Evolutionary conservation across 305 asterid genomes (phyloP), one percentile per base, ranked within the genome.

Genomic region (Fraxinus xanthoxyloides): DNA sequence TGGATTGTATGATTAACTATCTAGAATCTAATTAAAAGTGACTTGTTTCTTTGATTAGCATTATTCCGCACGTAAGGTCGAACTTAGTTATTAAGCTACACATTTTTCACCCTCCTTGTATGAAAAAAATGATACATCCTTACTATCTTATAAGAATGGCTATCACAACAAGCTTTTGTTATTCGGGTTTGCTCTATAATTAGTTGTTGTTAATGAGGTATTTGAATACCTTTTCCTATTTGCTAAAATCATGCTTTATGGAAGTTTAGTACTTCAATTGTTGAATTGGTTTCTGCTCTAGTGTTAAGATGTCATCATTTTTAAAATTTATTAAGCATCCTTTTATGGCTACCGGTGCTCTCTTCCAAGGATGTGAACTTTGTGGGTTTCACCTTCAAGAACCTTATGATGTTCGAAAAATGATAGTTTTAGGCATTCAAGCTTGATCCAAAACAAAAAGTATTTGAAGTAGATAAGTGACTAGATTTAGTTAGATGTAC

Each of bases 111-210:
- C n/a, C n/a, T 35, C 48, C 48, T 15, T 38, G 48, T 38, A 38
- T 38, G 48, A 9, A 38, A 38, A 8, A 8, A 8, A 0, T 38
- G 48, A 38, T 38, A 8, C 48, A 38, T 38, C 97, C 40, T 35
- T 35, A 7, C 40, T 35, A 35, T 35, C 40, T 35, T 35, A 34
- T 35, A 35, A 0, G 96, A 92, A 74, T 92, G 97, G 97, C 95
- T 93, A 80, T 82, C 96, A 30, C 98, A 93, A 84, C 93, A 90
- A 36, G 90, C 97, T 81, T 88, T 95, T 87, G 86, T 89, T 30
- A 36, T 95, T 84, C 97, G 93, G 98, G 99, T 94, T 46, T 89
- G 85, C 83, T 80, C 65, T 48, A 69, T 70, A 6, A 31, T 31
- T 76, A 2, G 72, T 74, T 3, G 34, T 19, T 72, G 7, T 77